Conservation (phyloP, 345 rosid species). For the Raphanus raphanistrum region DNA sequence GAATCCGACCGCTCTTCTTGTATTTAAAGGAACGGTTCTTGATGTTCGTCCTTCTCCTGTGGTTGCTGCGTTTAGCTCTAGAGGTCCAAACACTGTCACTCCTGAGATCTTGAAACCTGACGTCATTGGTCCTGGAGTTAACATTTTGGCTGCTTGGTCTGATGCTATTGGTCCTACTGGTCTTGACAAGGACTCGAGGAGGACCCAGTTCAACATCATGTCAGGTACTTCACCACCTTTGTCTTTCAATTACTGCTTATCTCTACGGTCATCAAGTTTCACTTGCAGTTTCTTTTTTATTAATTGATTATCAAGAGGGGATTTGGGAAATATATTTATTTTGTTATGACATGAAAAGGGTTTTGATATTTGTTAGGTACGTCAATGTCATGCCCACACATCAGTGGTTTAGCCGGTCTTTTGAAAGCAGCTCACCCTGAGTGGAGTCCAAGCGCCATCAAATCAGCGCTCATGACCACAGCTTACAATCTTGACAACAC, state of each 20-base stretch:
- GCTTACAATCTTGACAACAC: constrained; percentile 72
- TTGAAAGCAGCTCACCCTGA: constrained; percentile 81
- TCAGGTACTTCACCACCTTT: constrained; percentile 55
- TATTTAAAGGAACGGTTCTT: constrained; percentile 70
- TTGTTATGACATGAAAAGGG: constrained; percentile 1
- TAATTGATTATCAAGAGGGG: not conserved
- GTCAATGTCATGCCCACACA: constrained; percentile 96
- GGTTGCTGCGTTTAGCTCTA: constrained; percentile 85
- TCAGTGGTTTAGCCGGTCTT: constrained; percentile 84
- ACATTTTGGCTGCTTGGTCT: constrained; percentile 84
- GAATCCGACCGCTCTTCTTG: constrained; percentile 57
- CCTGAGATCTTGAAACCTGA: constrained; percentile 87
- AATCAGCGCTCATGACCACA: constrained; percentile 85
- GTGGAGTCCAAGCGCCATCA: constrained; percentile 90
- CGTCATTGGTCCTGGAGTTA: constrained; percentile 87
- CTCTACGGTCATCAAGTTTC: not conserved
- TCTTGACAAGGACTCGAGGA: constrained; percentile 61
- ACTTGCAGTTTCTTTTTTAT: too few relatives aligned
- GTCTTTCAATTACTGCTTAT: not conserved
- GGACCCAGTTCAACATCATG: constrained; percentile 67
- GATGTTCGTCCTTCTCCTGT: constrained; percentile 72
- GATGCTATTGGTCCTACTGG: constrained; percentile 74
- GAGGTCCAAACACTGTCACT: constrained; percentile 80
- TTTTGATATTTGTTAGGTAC: constrained; percentile 54
- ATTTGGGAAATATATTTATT: not conserved